A percentile compares a stretch with the other conserved stretches of the same genome.
phyloP scores from a whole-genome alignment of 2,329 filamentous ascomycete genomes.

The Trichoderma guizhouense region DNA sequence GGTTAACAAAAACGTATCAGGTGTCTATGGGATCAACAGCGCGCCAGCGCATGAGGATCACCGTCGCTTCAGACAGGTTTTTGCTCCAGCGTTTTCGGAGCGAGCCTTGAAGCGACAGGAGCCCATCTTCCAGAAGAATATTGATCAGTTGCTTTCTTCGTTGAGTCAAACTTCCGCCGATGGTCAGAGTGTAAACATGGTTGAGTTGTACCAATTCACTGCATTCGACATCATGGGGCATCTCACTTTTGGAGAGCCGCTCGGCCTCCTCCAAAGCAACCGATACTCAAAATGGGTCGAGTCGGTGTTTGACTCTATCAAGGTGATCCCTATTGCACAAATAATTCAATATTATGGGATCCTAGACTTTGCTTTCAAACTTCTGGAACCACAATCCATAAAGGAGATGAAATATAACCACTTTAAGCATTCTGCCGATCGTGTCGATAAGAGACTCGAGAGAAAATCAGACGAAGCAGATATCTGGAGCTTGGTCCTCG shows the following conservation, averaged over 20 bases:
- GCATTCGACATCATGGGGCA: neutral
- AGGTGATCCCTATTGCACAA: neutral
- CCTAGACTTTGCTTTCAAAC: neutral
- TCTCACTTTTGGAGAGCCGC: neutral
- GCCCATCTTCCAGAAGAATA: neutral
- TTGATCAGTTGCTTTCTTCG: neutral
- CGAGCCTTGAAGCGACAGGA: neutral
- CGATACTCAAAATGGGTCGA: neutral
- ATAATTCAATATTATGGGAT: neutral
- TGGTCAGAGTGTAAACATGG: neutral
- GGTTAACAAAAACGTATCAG: neutral
- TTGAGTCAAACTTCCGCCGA: neutral
- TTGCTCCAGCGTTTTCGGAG: neutral
- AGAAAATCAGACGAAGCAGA: neutral
- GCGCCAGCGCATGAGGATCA: neutral
- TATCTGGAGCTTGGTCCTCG: neutral
- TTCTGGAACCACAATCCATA: neutral
- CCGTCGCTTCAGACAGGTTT: neutral
- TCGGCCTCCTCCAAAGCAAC: neutral
- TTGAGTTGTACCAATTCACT: neutral
- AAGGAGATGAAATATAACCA: neutral
- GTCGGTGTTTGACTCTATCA: neutral
- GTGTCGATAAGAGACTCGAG: neutral
- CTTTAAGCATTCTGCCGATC: neutral
- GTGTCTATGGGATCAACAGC: neutral